These are phyloP conservation scores for Plasmopara halstedii DNA, from an alignment of 352 stramenopile genomes.

Conservation along the genomic window DNA sequence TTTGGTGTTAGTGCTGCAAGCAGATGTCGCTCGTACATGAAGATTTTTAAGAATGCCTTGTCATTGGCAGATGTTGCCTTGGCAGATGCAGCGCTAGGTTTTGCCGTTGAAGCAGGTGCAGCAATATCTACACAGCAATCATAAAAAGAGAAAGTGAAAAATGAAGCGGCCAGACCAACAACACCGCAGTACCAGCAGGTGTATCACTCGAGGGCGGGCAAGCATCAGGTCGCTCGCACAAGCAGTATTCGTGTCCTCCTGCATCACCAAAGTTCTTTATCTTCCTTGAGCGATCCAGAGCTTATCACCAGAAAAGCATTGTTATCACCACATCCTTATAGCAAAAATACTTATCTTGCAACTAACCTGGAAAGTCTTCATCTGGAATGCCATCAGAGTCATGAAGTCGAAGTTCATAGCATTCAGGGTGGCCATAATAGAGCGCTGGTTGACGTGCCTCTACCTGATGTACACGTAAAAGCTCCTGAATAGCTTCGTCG, in stretches of 20 bases:
- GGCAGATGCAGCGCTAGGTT: conserved; percentile 21
- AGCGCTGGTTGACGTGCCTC: conserved; percentile 51
- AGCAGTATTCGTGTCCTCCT: conserved; percentile 78
- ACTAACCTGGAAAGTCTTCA: conserved; percentile 76
- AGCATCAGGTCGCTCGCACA: conserved; percentile 79
- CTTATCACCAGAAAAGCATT: conserved; percentile 17
- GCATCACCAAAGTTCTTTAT: conserved; percentile 90
- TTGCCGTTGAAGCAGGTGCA: conserved; percentile 14
- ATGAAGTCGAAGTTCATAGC: conserved; percentile 80
- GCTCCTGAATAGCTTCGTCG: conserved; percentile 82
- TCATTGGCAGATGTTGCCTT: conserved; percentile 52
- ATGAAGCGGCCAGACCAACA: neutral
- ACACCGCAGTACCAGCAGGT: conserved; percentile 22
- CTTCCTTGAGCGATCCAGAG: conserved; percentile 74
- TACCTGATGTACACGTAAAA: conserved; percentile 63
- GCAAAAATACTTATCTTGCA: neutral
- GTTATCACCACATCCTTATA: neutral
- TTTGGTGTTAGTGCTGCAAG: neutral
- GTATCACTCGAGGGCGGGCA: conserved; percentile 66
- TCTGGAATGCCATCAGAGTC: conserved; percentile 79
- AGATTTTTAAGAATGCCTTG: conserved; percentile 84
- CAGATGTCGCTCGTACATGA: conserved; percentile 44
- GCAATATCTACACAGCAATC: conserved; percentile 21
- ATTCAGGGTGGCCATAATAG: conserved; percentile 84
- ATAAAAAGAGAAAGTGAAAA: too few species aligned